phyloP scores from a whole-genome alignment of 768 basidiomycete genomes.

The Suillus subaureus region DNA sequence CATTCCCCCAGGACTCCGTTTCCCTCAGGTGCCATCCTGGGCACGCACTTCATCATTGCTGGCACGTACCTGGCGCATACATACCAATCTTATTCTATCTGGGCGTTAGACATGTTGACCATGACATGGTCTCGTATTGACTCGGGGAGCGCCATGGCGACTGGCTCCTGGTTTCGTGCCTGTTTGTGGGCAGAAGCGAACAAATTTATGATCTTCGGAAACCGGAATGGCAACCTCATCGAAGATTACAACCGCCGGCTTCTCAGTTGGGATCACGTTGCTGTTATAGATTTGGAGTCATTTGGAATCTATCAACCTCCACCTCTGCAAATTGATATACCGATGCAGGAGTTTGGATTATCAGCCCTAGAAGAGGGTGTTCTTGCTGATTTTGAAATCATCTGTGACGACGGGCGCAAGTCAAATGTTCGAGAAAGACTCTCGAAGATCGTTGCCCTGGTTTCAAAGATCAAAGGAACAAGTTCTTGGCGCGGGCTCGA shows the following conservation, averaged over 20 bases:
- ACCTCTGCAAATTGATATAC: slow-evolving; percentile 58
- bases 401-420: slow-evolving; percentile 88
- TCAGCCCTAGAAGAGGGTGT: slow-evolving; percentile 79
- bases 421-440: slow-evolving; percentile 81
- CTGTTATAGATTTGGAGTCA: slow-evolving; percentile 88
- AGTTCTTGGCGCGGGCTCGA: slow-evolving; percentile 59
- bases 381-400: slow-evolving; percentile 88
- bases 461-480: slow-evolving; percentile 76
- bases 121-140: slow-evolving; percentile 91
- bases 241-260: slow-evolving; percentile 92
- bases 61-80: slow-evolving; percentile 95
- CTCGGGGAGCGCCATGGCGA: slow-evolving; percentile 80
- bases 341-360: slow-evolving; percentile 85
- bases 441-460: slow-evolving; percentile 94
- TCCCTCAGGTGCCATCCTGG: slow-evolving; percentile 91
- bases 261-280: slow-evolving; percentile 90
- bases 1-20: slow-evolving; percentile 91
- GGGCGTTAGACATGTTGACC: slow-evolving; percentile 84
- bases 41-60: slow-evolving; percentile 89
- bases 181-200: slow-evolving; percentile 85
- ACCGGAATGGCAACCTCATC: slow-evolving; percentile 82
- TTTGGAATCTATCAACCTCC: slow-evolving; percentile 96
- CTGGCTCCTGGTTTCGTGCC: slow-evolving; percentile 94
- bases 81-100: slow-evolving; percentile 94
- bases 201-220: slow-evolving; percentile 90